Evolutionary conservation across 495 filamentous ascomycete genomes (phyloP).

Genomic region (Chaetomium fimeti): DNA sequence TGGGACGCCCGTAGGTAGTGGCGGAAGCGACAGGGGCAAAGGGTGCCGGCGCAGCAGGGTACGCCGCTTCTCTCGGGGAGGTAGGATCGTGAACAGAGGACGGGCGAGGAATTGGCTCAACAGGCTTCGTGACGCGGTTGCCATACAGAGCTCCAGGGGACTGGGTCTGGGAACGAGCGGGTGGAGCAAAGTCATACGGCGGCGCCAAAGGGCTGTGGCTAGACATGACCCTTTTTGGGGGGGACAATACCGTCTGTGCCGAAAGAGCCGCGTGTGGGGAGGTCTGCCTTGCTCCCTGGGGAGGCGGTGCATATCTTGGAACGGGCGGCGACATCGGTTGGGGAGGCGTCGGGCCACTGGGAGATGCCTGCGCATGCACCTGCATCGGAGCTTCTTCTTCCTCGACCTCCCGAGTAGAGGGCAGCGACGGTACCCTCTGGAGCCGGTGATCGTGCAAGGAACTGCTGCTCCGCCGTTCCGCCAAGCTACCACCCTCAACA

Average conservation of each 20-base stretch:
- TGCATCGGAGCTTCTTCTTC: slow-evolving; percentile 43
- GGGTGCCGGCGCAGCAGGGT: slow-evolving; percentile 20
- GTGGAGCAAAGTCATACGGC: slow-evolving; percentile 52
- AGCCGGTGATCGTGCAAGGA: slow-evolving; percentile 48
- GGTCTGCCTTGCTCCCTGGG: slow-evolving; percentile 36
- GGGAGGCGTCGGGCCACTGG: slow-evolving; percentile 16
- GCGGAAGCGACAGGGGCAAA: slow-evolving; percentile 17
- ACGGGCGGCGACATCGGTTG: slow-evolving; percentile 32
- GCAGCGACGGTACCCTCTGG: slow-evolving; percentile 49
- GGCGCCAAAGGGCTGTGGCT: slow-evolving; percentile 44
- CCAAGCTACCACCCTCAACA: slow-evolving; percentile 33
- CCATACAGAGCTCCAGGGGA: slow-evolving; percentile 67
- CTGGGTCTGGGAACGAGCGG: slow-evolving; percentile 78
- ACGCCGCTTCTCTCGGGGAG: slow-evolving; percentile 46
- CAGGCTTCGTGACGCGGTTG: slow-evolving; percentile 43
- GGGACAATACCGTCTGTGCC: slow-evolving; percentile 43
- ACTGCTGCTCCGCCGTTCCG: slow-evolving; percentile 47
- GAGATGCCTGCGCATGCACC: slow-evolving; percentile 31
- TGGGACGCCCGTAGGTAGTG: slow-evolving; percentile 28
- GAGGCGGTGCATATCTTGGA: slow-evolving; percentile 36
- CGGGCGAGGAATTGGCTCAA: slow-evolving; percentile 62
- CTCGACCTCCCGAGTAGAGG: slow-evolving; percentile 54
- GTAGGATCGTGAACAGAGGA: slow-evolving; percentile 63
- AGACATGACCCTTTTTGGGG: slow-evolving; percentile 54
- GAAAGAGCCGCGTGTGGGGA: slow-evolving; percentile 47